These are phyloP conservation scores for Funneliformis geosporum DNA, from an alignment of 192 early-diverging fungal genomes.

Conservation along the genomic window DNA sequence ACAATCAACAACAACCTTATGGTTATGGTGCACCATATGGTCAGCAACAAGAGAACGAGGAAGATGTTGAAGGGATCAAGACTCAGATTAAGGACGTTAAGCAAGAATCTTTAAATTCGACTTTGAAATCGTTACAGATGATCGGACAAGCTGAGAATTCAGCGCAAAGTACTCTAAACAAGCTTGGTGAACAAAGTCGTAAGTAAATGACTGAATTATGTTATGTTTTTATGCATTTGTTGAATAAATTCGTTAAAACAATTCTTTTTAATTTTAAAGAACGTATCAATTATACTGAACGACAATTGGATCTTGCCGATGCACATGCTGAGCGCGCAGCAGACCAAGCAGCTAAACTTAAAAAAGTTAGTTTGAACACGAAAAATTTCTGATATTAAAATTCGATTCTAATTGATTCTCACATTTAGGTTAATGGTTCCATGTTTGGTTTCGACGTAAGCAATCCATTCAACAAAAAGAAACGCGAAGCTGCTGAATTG, in stretches of 20 bases:
- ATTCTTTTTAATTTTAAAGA: slow-evolving; percentile 17
- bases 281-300: slow-evolving; percentile 54
- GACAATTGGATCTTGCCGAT: slow-evolving; percentile 65
- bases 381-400: too few species aligned
- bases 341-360: slow-evolving; percentile 56
- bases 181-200: slow-evolving; percentile 67
- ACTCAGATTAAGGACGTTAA: slow-evolving; percentile 62
- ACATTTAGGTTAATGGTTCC: slow-evolving; percentile 60
- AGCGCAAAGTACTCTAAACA: slow-evolving; percentile 61
- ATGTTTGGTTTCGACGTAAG: slow-evolving; percentile 71
- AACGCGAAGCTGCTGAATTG: slow-evolving; percentile 60
- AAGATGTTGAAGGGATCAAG: slow-evolving; percentile 63
- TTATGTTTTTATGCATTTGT: neutral
- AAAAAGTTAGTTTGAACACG: slow-evolving; percentile 35
- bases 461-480: slow-evolving; percentile 68
- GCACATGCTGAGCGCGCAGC: slow-evolving; percentile 58
- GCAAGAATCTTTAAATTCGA: slow-evolving; percentile 67
- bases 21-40: slow-evolving; percentile 34
- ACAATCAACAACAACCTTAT: slow-evolving; percentile 17
- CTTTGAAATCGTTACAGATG: slow-evolving; percentile 62
- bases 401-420: neutral
- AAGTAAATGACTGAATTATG: slow-evolving; percentile 13
- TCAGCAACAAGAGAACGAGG: slow-evolving; percentile 57
- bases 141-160: slow-evolving; percentile 62
- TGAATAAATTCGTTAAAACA: neutral